These are phyloP conservation scores for Saturnispora quitensis DNA, from an alignment of 805 yeast genomes.

Conservation along the genomic window DNA sequence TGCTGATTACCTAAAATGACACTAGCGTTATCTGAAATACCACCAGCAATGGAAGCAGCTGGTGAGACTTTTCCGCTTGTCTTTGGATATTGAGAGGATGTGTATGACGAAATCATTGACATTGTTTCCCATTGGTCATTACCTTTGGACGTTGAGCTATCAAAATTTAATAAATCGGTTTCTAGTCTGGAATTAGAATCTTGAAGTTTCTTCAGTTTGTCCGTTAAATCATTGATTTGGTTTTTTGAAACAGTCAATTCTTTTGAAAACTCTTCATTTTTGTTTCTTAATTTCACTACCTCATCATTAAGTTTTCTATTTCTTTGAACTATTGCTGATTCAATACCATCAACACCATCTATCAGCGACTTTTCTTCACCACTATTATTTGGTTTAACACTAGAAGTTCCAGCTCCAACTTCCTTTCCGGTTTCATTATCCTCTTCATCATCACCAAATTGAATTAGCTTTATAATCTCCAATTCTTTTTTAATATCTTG, in stretches of 20 bases:
- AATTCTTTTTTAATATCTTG: conserved; percentile 75
- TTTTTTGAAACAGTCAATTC: conserved; percentile 34
- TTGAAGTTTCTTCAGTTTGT: conserved; percentile 41
- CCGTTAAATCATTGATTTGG: conserved; percentile 26
- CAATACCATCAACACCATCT: conserved; percentile 39
- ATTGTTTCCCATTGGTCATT: conserved; percentile 49
- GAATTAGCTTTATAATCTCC: conserved; percentile 60
- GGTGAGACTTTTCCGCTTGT: conserved; percentile 35
- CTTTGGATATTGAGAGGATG: conserved; percentile 11
- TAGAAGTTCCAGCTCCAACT: conserved; percentile 31
- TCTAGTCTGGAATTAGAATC: conserved; percentile 41
- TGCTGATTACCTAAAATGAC: conserved; percentile 7
- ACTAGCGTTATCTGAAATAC: conserved; percentile 9
- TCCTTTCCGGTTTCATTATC: conserved; percentile 23
- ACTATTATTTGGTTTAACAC: conserved; percentile 17
- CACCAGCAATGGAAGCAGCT: conserved; percentile 43
- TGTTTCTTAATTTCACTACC: conserved; percentile 54
- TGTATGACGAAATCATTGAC: conserved; percentile 57
- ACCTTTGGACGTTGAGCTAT: conserved; percentile 26
- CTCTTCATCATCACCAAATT: conserved; percentile 45
- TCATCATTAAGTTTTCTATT: conserved; percentile 69
- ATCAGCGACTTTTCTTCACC: conserved; percentile 1
- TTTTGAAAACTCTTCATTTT: conserved; percentile 38
- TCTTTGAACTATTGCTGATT: conserved; percentile 43
- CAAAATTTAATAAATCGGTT: conserved; percentile 55